Evolutionary conservation across 2,329 filamentous ascomycete species (phyloP), one percentile per base, ranked within the genome.

Genomic region (Fusarium beomiforme): DNA sequence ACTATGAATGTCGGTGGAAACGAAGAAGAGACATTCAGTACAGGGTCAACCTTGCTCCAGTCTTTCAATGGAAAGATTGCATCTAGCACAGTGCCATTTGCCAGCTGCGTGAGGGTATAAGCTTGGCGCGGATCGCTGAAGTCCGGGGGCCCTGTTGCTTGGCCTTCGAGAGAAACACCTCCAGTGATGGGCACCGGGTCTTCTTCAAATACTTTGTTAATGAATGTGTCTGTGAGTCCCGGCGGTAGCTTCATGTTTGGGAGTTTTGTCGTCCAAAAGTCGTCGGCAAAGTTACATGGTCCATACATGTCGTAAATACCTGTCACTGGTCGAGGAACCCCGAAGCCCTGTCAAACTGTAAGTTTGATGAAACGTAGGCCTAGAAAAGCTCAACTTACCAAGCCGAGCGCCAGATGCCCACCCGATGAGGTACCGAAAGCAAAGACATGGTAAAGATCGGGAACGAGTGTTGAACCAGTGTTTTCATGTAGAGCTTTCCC

Each of bases 381-480:
- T 8, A 5, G 19, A 4, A 3, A 9, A 6, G 17, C 5, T 2
- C 2, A 2, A 19, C 51, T 23, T 19, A 55, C 53, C 17, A 56
- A 13, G 3, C 37, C 46, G 3, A 56, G 29, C n/a, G 61, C 19
- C 0, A 64, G 5, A 14, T 64, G 61, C 0, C 61, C 61, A 2
- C 61, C 59, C 1, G 61, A 64, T 9, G 61, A 64, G 3, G 61
- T 64, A 14, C 61, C 61, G 3, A 64, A 64, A n/a, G 59, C 47
- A 31, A 64, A 64, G 6, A 64, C 59, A 8, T 64, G 36, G 1
- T 57, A 12, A 8, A 64, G 42, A 14, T 64, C 61, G 16, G 7
- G 59, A 14, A 11, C 23, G 0, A 53, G 34, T 13, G 23, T 5
- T 2, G 49, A 29, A 9, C 4, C 2, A 1, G 23, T 5, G 14